Conservation (phyloP, 108 stramenopile species). For the Seminavis robusta region DNA sequence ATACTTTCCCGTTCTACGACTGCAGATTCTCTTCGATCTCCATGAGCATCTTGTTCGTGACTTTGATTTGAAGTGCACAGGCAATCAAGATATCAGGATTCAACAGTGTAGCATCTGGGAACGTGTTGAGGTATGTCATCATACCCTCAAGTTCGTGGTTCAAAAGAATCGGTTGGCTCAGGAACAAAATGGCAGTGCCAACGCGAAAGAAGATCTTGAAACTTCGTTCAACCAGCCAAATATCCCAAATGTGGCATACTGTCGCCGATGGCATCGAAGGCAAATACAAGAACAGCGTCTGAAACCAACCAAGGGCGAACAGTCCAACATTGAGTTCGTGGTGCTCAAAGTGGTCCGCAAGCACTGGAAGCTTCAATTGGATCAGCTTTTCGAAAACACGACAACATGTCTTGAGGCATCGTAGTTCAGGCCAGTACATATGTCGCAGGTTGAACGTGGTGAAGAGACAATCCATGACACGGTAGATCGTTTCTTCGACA, state of each 20-base stretch:
- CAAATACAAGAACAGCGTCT: constrained; percentile 84
- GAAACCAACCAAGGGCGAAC: constrained; percentile 91
- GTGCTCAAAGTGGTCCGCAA: constrained; percentile 90
- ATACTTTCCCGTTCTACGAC: too few species aligned
- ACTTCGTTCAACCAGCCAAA: constrained; percentile 87
- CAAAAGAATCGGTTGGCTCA: constrained; percentile 82
- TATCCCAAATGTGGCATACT: constrained; percentile 91
- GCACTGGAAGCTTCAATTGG: constrained; percentile 78
- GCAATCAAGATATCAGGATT: constrained; percentile 85
- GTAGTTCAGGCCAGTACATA: constrained; percentile 87
- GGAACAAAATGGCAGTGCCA: constrained; percentile 84
- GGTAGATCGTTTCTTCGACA: constrained; percentile 76
- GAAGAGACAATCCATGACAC: constrained; percentile 80
- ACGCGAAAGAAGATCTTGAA: constrained; percentile 91
- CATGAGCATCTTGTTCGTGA: constrained; percentile 80
- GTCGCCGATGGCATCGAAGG: constrained; percentile 91
- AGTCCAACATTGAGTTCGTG: constrained; percentile 86
- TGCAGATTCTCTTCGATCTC: too few species aligned
- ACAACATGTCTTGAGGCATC: constrained; percentile 83
- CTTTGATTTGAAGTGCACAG: constrained; percentile 87
- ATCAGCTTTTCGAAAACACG: constrained; percentile 81
- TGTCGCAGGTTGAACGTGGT: constrained; percentile 78
- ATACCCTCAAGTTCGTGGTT: constrained; percentile 89
- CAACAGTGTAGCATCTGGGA: constrained; percentile 87
- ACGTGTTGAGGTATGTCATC: constrained; percentile 91